Evolutionary conservation across 1,284 basidiomycete species (phyloP), one percentile per base, ranked within the genome.

Genomic region (Sporisorium reilianum): DNA sequence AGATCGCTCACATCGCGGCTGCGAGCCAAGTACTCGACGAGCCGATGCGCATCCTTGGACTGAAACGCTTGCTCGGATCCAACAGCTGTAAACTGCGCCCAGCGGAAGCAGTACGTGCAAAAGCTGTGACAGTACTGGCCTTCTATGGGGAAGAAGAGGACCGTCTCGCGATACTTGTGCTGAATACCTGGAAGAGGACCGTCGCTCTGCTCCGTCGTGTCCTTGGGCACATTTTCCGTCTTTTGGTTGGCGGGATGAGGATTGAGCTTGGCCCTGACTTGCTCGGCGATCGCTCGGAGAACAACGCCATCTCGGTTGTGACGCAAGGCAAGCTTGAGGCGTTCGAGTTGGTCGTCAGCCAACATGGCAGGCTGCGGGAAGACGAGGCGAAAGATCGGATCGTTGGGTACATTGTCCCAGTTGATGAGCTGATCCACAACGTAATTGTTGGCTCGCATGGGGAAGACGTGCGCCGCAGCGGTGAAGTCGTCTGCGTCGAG

Each of bases 61-160:
- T 54, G 52, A n/a, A 54, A 54, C 5, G 52, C 38, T 23, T 54
- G 52, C 23, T 54, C 52, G 8, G 52, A 54, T 1, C 52, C 52
- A 2, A 54, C 52, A 6, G 38, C 52, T 14, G 52, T 54, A 25
- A 54, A 54, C n/a, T 54, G 52, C 18, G 52, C 52, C 52, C 52
- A 54, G 36, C 52, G 38, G 52, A 54, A 54, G 41, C 52, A 54
- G 20, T 54, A 54, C 3, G 52, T 54, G 52, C 52, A 54, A 23
- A 54, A 54, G 52, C 52, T 54, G 22, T 54, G 52, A 16, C 52
- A 54, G 38, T 54, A 54, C 22, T 54, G 52, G 6, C 30, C 52
- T 40, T 54, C 52, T 5, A 38, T 54, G 11, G 52, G 52, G 25
- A 54, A 54, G 25, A 54, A 54, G 8, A 54, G 26, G 8, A 42